Evolutionary conservation across 192 early-diverging fungal genomes (phyloP).

Genomic region (Backusella luteola): DNA sequence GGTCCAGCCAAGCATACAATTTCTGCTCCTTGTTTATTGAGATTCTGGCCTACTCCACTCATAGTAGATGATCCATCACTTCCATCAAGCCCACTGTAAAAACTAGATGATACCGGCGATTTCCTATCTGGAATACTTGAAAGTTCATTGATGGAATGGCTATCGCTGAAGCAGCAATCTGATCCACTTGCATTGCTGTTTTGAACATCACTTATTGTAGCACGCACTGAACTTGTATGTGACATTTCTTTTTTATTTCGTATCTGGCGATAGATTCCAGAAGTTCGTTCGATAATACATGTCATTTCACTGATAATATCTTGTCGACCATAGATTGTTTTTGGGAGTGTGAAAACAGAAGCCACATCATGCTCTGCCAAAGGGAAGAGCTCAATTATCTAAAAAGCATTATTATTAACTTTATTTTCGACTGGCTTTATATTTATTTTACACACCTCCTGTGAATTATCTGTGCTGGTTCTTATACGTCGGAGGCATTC

Average conservation of each 20-base stretch:
- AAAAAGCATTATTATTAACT: neutral
- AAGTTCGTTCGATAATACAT: constrained; percentile 17
- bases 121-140: neutral
- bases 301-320: constrained; percentile 24
- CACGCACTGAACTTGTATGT: neutral
- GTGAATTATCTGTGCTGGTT: constrained; percentile 3
- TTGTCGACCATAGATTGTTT: constrained; percentile 27
- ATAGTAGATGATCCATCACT: constrained; percentile 21
- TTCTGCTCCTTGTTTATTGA: constrained; percentile 3
- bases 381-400: constrained; percentile 27
- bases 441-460: neutral
- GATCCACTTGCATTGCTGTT: neutral
- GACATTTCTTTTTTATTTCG: constrained; percentile 8
- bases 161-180: neutral
- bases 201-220: neutral
- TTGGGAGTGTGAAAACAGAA: constrained; percentile 33
- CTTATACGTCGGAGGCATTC: constrained; percentile 20
- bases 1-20: constrained; percentile 25
- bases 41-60: neutral
- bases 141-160: neutral
- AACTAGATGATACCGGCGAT: constrained; percentile 15
- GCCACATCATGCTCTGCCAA: constrained; percentile 31
- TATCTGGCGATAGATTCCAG: constrained; percentile 13
- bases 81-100: constrained; percentile 17
- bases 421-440: neutral